Base-by-base conservation (phyloP, 2,329 filamentous ascomycete genomes). In the Teratosphaeria destructans region DNA sequence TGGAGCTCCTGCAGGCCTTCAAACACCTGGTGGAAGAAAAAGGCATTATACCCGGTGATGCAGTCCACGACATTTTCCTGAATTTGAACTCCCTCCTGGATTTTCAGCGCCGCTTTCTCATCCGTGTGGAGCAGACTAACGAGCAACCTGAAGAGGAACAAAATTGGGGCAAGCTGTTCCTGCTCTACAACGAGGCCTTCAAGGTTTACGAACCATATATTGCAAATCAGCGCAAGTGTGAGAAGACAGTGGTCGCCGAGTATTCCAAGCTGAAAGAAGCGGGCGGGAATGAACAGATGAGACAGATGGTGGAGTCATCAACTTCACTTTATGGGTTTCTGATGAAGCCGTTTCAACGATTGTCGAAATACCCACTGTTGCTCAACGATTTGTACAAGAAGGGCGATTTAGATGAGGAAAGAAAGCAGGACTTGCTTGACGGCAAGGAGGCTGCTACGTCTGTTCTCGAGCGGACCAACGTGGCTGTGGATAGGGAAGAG, bases 141-240 rank as follows among this genome's bases (percentile, higher is more conserved):
- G 91, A 89, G 3, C 84, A 90, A 75, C 82, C 89, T 0, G 81
- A 87, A 62, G 77, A 82, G 3, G 80, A 84, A 62, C 94, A 99
- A 73, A 88, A 93, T 72, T 99, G 94, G 94, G 94, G 94, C n/a
- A 81, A 85, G n/a, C 84, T 95, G 0, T 97, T 97, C 71, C 82
- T 88, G 14, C 80, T 85, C 14, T 91, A 93, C 71, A 90, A 94
- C 71, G 89, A 94, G 61, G 84, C 86, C 0, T 96, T 99, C 73
- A 85, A 87, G 63, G 92, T 96, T 61, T 99, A 99, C 72, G 90
- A 96, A 69, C 92, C 92, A 1, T 99, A 97, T 69, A 97, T 97
- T 67, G 90, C 94, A 37, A 99, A 99, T 71, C 93, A 96, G 76
- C 86, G 90, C 66, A 92, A 90, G 71, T 95, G 93, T 60, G 91